Conservation (phyloP, 2,329 filamentous ascomycete genomes). For the Colletotrichum lini region DNA sequence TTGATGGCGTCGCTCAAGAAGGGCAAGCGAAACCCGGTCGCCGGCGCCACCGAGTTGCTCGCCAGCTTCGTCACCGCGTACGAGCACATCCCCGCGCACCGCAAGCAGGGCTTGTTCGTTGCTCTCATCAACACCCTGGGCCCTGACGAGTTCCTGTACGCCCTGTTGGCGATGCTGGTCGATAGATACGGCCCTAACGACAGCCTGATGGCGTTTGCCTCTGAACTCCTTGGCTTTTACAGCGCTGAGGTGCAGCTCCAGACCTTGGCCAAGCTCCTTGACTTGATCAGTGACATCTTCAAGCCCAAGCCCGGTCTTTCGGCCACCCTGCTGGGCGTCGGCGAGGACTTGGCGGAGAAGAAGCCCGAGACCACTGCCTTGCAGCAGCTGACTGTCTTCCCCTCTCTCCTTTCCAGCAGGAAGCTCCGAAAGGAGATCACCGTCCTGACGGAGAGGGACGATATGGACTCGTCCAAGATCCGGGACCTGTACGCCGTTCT, state of each 20-base stretch:
- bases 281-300: constrained; percentile 81
- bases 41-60: constrained; percentile 89
- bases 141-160: constrained; percentile 88
- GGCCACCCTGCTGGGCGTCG: constrained; percentile 75
- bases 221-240: constrained; percentile 81
- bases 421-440: constrained; percentile 70
- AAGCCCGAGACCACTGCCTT: constrained; percentile 60
- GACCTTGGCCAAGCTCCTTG: constrained; percentile 82
- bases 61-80: constrained; percentile 96
- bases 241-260: constrained; percentile 82
- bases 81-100: constrained; percentile 92
- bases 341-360: constrained; percentile 59
- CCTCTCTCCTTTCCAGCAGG: constrained; percentile 70
- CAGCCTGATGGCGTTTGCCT: constrained; percentile 80
- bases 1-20: constrained; percentile 88
- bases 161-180: constrained; percentile 89
- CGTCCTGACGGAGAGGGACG: constrained; percentile 72
- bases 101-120: constrained; percentile 85
- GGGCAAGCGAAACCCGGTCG: constrained; percentile 82
- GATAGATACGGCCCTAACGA: constrained; percentile 88
- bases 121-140: constrained; percentile 90
- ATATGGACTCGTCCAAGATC: constrained; percentile 76
- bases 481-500: constrained; percentile 79
- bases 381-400: constrained; percentile 69
- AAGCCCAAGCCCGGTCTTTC: constrained; percentile 82